Conservation (phyloP, 139 green algal genomes). For the Micractinium sp. region DNA sequence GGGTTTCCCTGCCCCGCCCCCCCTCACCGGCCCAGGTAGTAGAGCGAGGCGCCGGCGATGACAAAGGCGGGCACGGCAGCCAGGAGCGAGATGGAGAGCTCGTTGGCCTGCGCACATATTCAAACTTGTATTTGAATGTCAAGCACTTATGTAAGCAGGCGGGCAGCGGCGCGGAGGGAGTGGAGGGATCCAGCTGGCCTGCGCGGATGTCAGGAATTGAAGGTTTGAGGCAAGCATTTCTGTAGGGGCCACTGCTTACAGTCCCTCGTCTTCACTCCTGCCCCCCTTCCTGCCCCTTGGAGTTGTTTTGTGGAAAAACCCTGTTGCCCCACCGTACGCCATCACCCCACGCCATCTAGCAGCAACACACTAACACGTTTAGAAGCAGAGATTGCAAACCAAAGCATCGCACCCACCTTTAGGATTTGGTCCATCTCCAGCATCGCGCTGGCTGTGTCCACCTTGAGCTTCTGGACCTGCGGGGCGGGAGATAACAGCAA, state of each 20-base stretch:
- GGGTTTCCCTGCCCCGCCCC: background rate
- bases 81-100: conserved; percentile 85
- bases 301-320: too few relatives aligned
- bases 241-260: too few relatives aligned
- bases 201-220: too few relatives aligned
- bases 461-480: conserved; percentile 92
- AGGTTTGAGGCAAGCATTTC: too few relatives aligned
- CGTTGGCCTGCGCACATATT: conserved; percentile 69
- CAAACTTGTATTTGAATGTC: background rate
- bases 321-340: too few relatives aligned
- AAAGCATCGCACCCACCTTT: conserved; percentile 10
- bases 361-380: too few relatives aligned
- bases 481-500: background rate
- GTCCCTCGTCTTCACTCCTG: too few relatives aligned
- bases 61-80: conserved; percentile 77
- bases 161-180: background rate
- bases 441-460: conserved; percentile 92
- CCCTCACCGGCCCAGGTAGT: conserved; percentile 17
- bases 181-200: too few relatives aligned
- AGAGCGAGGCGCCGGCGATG: conserved; percentile 52
- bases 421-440: conserved; percentile 96
- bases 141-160: background rate
- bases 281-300: too few relatives aligned
- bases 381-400: too few relatives aligned
- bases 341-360: too few relatives aligned